These are phyloP conservation scores for Sugiyamaella valdiviana DNA, from an alignment of 805 yeast genomes.

Conservation along the genomic window DNA sequence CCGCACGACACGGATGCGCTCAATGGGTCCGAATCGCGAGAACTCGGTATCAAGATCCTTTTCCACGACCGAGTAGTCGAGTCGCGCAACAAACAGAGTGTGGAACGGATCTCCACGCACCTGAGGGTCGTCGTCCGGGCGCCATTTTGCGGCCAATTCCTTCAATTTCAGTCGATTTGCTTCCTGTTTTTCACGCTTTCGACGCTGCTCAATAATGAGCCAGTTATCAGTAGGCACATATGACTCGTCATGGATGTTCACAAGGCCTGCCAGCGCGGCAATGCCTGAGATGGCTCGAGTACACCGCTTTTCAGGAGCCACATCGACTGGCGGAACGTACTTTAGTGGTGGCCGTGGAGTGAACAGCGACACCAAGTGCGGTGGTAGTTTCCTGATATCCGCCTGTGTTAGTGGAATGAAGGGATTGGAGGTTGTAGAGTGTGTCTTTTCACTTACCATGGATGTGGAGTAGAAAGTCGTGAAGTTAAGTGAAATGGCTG, in stretches of 20 bases:
- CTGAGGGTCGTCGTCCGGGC: slow-evolving; percentile 52
- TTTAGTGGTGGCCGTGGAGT: slow-evolving; percentile 53
- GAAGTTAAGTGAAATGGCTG: too few species aligned
- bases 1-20: slow-evolving; percentile 51
- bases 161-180: slow-evolving; percentile 31
- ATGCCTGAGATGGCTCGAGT: slow-evolving; percentile 46
- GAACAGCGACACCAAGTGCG: slow-evolving; percentile 46
- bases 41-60: slow-evolving; percentile 60
- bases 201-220: slow-evolving; percentile 28
- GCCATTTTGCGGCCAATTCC: slow-evolving; percentile 38
- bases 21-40: slow-evolving; percentile 63
- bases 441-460: background rate
- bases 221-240: slow-evolving; percentile 32
- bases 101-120: slow-evolving; percentile 64
- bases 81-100: slow-evolving; percentile 72
- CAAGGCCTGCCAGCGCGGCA: slow-evolving; percentile 27
- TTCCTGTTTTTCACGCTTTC: slow-evolving; percentile 24
- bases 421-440: background rate
- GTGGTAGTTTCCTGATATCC: slow-evolving; percentile 38
- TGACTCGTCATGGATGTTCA: slow-evolving; percentile 27
- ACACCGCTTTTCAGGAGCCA: slow-evolving; percentile 41
- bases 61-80: slow-evolving; percentile 60
- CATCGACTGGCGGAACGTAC: slow-evolving; percentile 45
- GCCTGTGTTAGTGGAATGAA: slow-evolving; percentile 26
- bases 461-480: background rate